Conservation (phyloP, 164 flowering plant genomes). For the Chimonanthus praecox region DNA sequence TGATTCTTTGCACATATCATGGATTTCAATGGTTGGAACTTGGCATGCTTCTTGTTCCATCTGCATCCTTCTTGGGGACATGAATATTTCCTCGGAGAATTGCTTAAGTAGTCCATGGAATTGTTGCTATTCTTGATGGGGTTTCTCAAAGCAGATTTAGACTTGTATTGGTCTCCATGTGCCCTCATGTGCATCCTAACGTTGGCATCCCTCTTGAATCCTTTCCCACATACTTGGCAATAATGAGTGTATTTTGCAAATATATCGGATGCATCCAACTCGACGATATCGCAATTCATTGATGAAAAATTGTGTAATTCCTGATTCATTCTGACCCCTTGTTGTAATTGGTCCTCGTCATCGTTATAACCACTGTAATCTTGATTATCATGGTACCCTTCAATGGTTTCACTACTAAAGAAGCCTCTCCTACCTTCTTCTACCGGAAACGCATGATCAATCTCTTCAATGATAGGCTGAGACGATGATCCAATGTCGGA, state of each 20-base stretch:
- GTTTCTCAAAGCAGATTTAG: conserved; percentile 9
- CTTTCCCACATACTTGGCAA: conserved; percentile 15
- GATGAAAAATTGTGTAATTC: conserved; percentile 4
- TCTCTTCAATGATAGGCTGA: neutral
- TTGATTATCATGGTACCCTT: neutral
- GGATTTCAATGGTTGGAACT: conserved; percentile 15
- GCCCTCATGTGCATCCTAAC: conserved; percentile 17
- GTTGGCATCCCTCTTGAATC: conserved; percentile 15
- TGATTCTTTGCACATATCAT: conserved; percentile 13
- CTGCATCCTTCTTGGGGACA: conserved; percentile 12
- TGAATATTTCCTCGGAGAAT: conserved; percentile 5
- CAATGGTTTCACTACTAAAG: conserved; percentile 18
- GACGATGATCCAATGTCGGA: neutral
- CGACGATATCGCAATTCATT: conserved; percentile 28
- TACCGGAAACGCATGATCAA: neutral
- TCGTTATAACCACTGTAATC: neutral
- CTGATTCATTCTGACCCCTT: neutral
- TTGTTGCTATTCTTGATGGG: conserved; percentile 4
- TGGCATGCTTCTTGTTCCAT: conserved; percentile 9
- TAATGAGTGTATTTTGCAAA: conserved; percentile 10
- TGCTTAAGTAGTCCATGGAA: neutral
- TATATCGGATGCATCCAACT: conserved; percentile 10
- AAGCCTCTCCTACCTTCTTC: conserved; percentile 14
- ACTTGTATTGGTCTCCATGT: conserved; percentile 13
- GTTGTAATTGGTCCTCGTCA: neutral